Evolutionary conservation across 225 moss, liverwort and hornwort species (phyloP).

Genomic region (Bryum argenteum): DNA sequence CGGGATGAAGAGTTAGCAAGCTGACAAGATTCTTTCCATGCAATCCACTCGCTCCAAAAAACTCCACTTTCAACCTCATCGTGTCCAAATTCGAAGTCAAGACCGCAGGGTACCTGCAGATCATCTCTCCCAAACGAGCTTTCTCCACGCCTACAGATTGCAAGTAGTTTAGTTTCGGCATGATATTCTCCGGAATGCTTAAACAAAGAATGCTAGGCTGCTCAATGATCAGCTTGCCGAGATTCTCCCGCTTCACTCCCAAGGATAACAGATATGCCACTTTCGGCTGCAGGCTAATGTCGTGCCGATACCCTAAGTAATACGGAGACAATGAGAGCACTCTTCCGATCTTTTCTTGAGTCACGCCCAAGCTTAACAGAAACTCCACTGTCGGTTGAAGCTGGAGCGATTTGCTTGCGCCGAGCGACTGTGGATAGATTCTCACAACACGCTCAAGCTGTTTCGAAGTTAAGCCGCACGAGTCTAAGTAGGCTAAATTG

Average conservation of each 20-base stretch:
- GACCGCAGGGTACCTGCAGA: conserved; percentile 49
- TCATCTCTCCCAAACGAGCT: conserved; percentile 48
- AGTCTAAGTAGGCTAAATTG: conserved; percentile 35
- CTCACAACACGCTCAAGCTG: conserved; percentile 59
- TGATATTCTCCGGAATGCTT: conserved; percentile 45
- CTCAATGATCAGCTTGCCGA: conserved; percentile 50
- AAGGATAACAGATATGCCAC: conserved; percentile 37
- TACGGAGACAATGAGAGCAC: conserved; percentile 54
- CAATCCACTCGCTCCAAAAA: conserved; percentile 42
- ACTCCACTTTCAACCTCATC: conserved; percentile 45
- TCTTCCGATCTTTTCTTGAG: conserved; percentile 50
- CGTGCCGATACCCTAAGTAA: conserved; percentile 54
- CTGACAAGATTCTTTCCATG: conserved; percentile 47
- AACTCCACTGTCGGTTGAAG: conserved; percentile 50
- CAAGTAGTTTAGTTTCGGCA: conserved; percentile 49
- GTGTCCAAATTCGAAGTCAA: conserved; percentile 42
- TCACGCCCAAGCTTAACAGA: conserved; percentile 41
- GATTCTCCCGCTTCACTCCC: conserved; percentile 46
- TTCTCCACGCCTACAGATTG: conserved; percentile 52
- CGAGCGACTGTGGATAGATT: conserved; percentile 50
- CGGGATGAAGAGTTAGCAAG: conserved; percentile 50
- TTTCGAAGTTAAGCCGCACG: conserved; percentile 40
- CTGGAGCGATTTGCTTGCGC: conserved; percentile 40
- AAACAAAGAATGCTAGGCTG: conserved; percentile 52
- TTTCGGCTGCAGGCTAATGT: conserved; percentile 44